Evolutionary conservation across 169 alveolate species (phyloP), one percentile per base, ranked within the genome.

Genomic region (Eimeria brunetti): DNA sequence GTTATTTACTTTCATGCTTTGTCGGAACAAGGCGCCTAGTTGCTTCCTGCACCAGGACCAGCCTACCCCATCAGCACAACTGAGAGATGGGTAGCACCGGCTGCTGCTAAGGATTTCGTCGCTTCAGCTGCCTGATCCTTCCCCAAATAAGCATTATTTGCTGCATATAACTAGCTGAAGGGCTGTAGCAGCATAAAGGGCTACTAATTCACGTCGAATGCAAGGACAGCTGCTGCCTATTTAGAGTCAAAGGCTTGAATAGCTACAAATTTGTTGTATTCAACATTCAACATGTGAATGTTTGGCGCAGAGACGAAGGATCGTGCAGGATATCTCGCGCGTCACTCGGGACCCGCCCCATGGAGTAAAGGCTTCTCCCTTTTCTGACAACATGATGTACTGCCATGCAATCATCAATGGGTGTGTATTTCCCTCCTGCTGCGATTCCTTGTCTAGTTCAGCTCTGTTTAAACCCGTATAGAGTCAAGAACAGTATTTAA

Each of bases 321-420:
- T 91, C 30, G 91, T 91, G 56, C 95, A 91, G 51, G 95, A 91
- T 44, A 91, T 91, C 76, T 91, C 95, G 67, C 95, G 95, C 36
- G 67, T 91, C n/a, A 91, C 95, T 67, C 89, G 95, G 38, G 99
- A 98, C 88, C 97, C 97, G 16, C 99, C 99, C 27, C 98, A 97
- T 73, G 99, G 99, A 53, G 98, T 99, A 60, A 97, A 98, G 89
- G 99, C 99, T 16, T 97, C 99, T 78, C 99, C 99, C 36, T 97
- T 98, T 49, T 99, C 98, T 24, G 99, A 98, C 89, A 99, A 99
- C 92, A 98, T 99, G 96, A 98, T 99, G 98, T 96, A 96, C 85
- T 99, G 99, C 99, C 98, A 99, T 76, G 99, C 99, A 41, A 98
- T 98, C 22, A 98, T 99, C 76, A 98, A 98, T 84, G 99, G 99